Evolutionary conservation across 2,329 filamentous ascomycete genomes (phyloP).

Genomic region (Phaeosphaeriaceae sp.): DNA sequence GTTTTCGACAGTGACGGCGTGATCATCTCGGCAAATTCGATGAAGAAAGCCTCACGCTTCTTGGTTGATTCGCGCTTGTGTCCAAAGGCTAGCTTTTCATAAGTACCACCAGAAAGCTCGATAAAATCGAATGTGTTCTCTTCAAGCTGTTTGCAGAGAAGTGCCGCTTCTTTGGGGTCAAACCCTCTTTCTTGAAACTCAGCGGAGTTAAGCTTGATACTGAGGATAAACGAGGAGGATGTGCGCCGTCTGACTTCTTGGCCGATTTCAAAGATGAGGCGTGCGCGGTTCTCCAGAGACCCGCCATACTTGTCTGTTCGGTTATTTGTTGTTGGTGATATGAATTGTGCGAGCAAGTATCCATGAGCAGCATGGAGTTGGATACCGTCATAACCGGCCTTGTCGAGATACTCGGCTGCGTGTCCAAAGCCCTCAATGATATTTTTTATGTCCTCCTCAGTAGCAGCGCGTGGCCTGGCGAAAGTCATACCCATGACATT

Average conservation of each 20-base stretch:
- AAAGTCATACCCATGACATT: slow-evolving; percentile 56
- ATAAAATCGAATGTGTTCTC: slow-evolving; percentile 62
- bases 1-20: slow-evolving; percentile 62
- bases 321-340: slow-evolving; percentile 51
- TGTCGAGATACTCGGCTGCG: slow-evolving; percentile 66
- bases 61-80: slow-evolving; percentile 62
- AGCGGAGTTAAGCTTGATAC: slow-evolving; percentile 66
- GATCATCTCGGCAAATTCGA: slow-evolving; percentile 64
- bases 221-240: slow-evolving; percentile 52
- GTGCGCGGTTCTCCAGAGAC: slow-evolving; percentile 51
- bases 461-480: slow-evolving; percentile 61
- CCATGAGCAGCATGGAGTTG: slow-evolving; percentile 55
- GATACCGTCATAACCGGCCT: slow-evolving; percentile 65
- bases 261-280: slow-evolving; percentile 51
- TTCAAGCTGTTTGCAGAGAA: slow-evolving; percentile 58
- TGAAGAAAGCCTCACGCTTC: slow-evolving; percentile 65
- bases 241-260: slow-evolving; percentile 47
- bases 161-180: slow-evolving; percentile 57
- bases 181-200: slow-evolving; percentile 62
- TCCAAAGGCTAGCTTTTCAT: slow-evolving; percentile 60
- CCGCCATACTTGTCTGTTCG: slow-evolving; percentile 55
- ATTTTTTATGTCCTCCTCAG: slow-evolving; percentile 60
- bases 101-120: slow-evolving; percentile 67
- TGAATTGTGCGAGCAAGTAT: slow-evolving; percentile 56
- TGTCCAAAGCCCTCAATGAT: slow-evolving; percentile 68